A percentile compares a stretch with the other conserved stretches of the same genome.
These are phyloP conservation scores for Boletus sp. DNA, from an alignment of 1,284 basidiomycete species.

Conservation along the genomic window DNA sequence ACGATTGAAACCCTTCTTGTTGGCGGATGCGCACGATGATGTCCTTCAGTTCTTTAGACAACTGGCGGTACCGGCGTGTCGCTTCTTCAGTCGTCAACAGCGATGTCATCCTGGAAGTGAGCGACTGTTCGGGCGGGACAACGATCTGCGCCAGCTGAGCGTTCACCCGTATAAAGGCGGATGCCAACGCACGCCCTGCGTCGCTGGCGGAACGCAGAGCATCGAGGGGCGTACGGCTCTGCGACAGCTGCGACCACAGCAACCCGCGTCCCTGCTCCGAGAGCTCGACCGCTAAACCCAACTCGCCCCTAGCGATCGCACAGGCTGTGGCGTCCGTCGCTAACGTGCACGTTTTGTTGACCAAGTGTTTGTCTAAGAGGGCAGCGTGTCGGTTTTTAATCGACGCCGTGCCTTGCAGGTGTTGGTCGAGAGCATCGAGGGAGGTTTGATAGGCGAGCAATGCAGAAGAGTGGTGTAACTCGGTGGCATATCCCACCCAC, in stretches of 20 bases:
- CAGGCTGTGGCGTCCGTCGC: conserved; percentile 28
- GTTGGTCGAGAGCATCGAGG: conserved; percentile 18
- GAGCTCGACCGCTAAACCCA: conserved; percentile 25
- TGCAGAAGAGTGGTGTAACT: conserved; percentile 18
- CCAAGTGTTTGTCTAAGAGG: conserved; percentile 4
- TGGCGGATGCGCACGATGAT: conserved; percentile 24
- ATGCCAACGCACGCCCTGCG: conserved; percentile 20
- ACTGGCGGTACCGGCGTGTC: conserved; percentile 15
- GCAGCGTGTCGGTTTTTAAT: conserved; percentile 15
- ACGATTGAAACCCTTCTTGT: conserved; percentile 28
- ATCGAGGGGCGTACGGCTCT: conserved; percentile 24
- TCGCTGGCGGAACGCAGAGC: conserved; percentile 15
- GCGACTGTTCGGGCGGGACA: not conserved
- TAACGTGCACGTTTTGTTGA: conserved; percentile 1
- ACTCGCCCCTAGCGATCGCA: conserved; percentile 19
- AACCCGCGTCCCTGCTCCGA: conserved; percentile 31
- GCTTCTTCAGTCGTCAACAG: conserved; percentile 15
- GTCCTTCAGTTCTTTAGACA: conserved; percentile 19
- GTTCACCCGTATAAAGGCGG: conserved; percentile 24
- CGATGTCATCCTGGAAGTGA: not conserved
- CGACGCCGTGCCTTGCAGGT: conserved; percentile 21
- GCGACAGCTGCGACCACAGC: conserved; percentile 28
- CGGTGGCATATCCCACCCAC: conserved; percentile 15
- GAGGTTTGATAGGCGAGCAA: conserved; percentile 23
- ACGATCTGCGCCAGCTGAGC: conserved; percentile 14